Evolutionary conservation across 768 basidiomycete genomes (phyloP), one percentile per base, ranked within the genome.

Genomic region (Xerocomellus chrysenteron): DNA sequence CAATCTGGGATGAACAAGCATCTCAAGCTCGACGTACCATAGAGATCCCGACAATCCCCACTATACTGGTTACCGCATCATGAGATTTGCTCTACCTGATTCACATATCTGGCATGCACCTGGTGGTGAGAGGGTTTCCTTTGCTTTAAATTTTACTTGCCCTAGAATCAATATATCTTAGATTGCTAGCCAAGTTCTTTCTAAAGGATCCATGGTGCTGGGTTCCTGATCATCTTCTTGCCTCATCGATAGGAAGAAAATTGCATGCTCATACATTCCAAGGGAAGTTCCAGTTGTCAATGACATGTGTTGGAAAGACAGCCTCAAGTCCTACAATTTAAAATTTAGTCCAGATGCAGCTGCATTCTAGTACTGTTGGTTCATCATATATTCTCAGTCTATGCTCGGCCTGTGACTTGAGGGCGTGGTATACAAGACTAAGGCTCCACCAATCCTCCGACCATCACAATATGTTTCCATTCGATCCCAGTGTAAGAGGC

Each of bases 21-120:
- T 56, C 51, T 12, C 7, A 4, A 3, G 46, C 24, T 5, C 35
- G 49, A 41, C 32, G 33, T 28, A 4, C 50, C 1, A 47, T 61
- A 48, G 57, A 68, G 19, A 50, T 68, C 6, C 64, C 67, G 19
- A 63, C 67, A 2, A 49, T 67, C 10, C 39, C 65, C 8, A 61
- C 56, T 13, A 60, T 65, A 17, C 14, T 28, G 10, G 13, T 30
- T 8, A 3, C 40, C 17, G 2, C 11, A 16, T 40, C 37, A 19
- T 19, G 4, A 10, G 32, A 32, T 11, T 7, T 32, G 30, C 9
- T 10, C 9, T n/a, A n/a, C 9, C 30, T 9, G 9, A 32, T 32
- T 32, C 30, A 32, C 30, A n/a, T 30, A 11, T 11, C 11, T 11
- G 32, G 10, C 28, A 28, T 5, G 28, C 4, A 28, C 28, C 6